These are phyloP conservation scores for Excoecaria agallocha DNA, from an alignment of 345 rosid species.

Conservation along the genomic window DNA sequence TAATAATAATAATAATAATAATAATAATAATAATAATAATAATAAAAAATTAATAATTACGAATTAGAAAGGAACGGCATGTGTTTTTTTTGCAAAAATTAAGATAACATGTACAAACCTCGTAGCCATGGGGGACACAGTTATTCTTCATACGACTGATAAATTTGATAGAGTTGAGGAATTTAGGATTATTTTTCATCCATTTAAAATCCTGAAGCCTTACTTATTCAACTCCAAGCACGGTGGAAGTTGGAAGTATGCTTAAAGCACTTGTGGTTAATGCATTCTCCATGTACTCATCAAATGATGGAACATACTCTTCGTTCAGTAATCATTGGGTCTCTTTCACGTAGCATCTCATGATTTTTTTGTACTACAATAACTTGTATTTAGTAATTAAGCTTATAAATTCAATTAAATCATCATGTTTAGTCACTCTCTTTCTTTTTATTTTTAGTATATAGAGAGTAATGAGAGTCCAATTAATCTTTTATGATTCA, in stretches of 20 bases:
- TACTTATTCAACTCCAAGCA: background rate
- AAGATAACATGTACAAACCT: background rate
- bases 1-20: too few relatives aligned
- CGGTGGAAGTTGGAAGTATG: background rate
- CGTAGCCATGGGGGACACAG: background rate
- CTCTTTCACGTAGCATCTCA: background rate
- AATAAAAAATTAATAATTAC: too few relatives aligned
- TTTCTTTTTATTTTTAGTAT: too few relatives aligned
- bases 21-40: too few relatives aligned
- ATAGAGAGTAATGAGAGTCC: too few relatives aligned
- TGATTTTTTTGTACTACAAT: background rate
- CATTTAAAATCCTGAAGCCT: constrained; percentile 5
- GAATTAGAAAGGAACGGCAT: too few relatives aligned
- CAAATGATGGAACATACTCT: background rate
- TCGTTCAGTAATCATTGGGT: background rate
- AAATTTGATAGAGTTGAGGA: background rate
- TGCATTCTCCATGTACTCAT: constrained; percentile 4
- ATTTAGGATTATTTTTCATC: constrained; percentile 7
- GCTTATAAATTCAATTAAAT: background rate
- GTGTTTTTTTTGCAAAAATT: too few relatives aligned
- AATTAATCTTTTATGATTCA: too few relatives aligned
- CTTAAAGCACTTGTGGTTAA: background rate
- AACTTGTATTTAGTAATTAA: background rate
- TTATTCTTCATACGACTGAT: constrained; percentile 7
- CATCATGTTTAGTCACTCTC: background rate